Base-by-base conservation (phyloP, 2,329 filamentous ascomycete genomes). In the Colletotrichum gloeosporioides region DNA sequence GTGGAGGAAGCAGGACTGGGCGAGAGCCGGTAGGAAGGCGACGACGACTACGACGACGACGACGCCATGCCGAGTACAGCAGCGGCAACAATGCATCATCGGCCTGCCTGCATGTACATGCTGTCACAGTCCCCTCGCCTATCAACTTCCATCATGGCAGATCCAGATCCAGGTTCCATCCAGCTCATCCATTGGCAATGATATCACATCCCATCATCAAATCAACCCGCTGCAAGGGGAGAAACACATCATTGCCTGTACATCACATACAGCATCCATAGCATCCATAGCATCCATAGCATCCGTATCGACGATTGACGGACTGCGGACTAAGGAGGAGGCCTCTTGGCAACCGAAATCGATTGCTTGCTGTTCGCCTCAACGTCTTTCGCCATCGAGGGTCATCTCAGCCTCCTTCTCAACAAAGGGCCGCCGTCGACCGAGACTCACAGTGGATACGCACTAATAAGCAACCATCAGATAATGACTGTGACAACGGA, bases 121-220 rank as follows among this genome's bases (percentile, higher is more conserved):
- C 29, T 64, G 59, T 49, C 68, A 71, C 68, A 29, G 25, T 32
- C 36, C 13, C 4, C 36, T n/a, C 55, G 55, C 22, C 44, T 66
- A 73, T 29, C 70, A 62, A 27, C 71, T 36, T 69, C 63, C 64
- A 69, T n/a, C 34, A 62, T 32, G 29, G n/a, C 15, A 62, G 59
- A 69, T 18, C 36, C 64, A 39, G 13, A 27, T 12, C 18, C 32
- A 18, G 53, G 22, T n/a, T 25, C 59, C 59, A 29, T 59, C 59
- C 59, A 62, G 29, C 57, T 34, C 31, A 34, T 34, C 18, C 18
- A 49, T 49, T 44, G 32, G 27, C 8, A 22, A 76, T 76, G 70
- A 76, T 76, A 76, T 76, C 70, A 76, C 73, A 29, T 16, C 73
- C n/a, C 64, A 53, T 64, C 73, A 29, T 16, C 73, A 16, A 57